A percentile compares a stretch with the other conserved stretches of the same genome.
Conservation (phyloP, 1,284 basidiomycete species). For the Marasmius sp. region DNA sequence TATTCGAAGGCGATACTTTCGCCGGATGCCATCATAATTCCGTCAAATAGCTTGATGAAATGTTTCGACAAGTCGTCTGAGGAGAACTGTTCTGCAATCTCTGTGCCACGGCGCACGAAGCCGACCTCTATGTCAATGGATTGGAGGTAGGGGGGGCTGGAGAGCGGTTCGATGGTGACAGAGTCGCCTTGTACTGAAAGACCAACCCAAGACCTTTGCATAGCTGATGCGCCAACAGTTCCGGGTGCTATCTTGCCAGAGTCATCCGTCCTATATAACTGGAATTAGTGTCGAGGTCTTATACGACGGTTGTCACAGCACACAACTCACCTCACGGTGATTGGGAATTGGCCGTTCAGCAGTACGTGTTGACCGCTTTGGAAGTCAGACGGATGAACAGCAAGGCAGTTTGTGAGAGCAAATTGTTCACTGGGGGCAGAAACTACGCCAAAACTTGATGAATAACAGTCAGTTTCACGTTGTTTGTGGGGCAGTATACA, state of each 20-base stretch:
- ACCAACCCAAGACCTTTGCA: conserved; percentile 85
- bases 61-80: conserved; percentile 82
- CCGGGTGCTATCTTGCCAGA: conserved; percentile 66
- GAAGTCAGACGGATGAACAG: conserved; percentile 80
- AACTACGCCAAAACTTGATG: conserved; percentile 57
- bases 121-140: conserved; percentile 80
- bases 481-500: conserved; percentile 6
- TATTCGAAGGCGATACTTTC: conserved; percentile 89
- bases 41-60: conserved; percentile 68
- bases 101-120: conserved; percentile 64
- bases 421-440: conserved; percentile 60
- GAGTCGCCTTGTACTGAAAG: conserved; percentile 78
- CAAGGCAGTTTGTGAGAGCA: conserved; percentile 81
- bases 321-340: conserved; percentile 68
- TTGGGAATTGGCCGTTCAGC: conserved; percentile 65
- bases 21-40: conserved; percentile 71
- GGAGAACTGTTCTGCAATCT: conserved; percentile 74
- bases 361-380: conserved; percentile 70
- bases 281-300: conserved; percentile 1
- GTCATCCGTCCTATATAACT: conserved; percentile 64
- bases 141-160: conserved; percentile 67
- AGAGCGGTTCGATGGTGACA: conserved; percentile 70
- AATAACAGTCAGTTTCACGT: conserved; percentile 1
- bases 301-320: not conserved
- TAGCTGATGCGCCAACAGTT: conserved; percentile 64